phyloP scores from a whole-genome alignment of 1,284 basidiomycete species.

The Vanrija pseudolonga region DNA sequence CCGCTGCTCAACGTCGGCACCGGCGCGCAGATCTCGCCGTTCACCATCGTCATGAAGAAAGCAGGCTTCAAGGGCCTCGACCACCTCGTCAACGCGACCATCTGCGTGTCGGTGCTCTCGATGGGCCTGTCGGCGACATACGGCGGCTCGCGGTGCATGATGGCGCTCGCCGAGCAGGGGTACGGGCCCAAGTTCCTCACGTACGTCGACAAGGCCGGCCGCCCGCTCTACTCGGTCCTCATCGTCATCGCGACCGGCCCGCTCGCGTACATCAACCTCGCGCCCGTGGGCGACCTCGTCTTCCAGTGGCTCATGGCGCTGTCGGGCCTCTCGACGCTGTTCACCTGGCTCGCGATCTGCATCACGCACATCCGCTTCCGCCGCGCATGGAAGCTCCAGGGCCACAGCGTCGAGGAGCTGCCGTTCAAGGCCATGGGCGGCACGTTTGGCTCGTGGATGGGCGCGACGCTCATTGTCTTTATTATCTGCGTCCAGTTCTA shows the following conservation, averaged over 20 bases:
- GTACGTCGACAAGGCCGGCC: slow-evolving; percentile 54
- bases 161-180: slow-evolving; percentile 45
- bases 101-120: slow-evolving; percentile 48
- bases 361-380: slow-evolving; percentile 49
- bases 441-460: slow-evolving; percentile 50
- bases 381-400: slow-evolving; percentile 46
- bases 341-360: slow-evolving; percentile 49
- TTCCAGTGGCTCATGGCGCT: slow-evolving; percentile 53
- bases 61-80: slow-evolving; percentile 51
- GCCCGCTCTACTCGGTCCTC: slow-evolving; percentile 51
- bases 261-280: slow-evolving; percentile 49
- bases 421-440: slow-evolving; percentile 50
- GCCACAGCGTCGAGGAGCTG: slow-evolving; percentile 51
- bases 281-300: slow-evolving; percentile 41
- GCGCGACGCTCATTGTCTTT: slow-evolving; percentile 42
- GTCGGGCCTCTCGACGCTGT: slow-evolving; percentile 54
- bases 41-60: slow-evolving; percentile 52
- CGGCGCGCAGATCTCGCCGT: slow-evolving; percentile 53
- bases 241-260: slow-evolving; percentile 44
- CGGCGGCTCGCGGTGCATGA: slow-evolving; percentile 44
- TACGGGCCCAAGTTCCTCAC: slow-evolving; percentile 51
- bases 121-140: slow-evolving; percentile 45
- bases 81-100: slow-evolving; percentile 53
- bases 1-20: slow-evolving; percentile 41
- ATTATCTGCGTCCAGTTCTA: slow-evolving; percentile 46